A percentile compares a stretch with the other conserved stretches of the same genome.
phyloP scores from a whole-genome alignment of 371 early-diverging fungal species.

The Capniomyces stellatus region DNA sequence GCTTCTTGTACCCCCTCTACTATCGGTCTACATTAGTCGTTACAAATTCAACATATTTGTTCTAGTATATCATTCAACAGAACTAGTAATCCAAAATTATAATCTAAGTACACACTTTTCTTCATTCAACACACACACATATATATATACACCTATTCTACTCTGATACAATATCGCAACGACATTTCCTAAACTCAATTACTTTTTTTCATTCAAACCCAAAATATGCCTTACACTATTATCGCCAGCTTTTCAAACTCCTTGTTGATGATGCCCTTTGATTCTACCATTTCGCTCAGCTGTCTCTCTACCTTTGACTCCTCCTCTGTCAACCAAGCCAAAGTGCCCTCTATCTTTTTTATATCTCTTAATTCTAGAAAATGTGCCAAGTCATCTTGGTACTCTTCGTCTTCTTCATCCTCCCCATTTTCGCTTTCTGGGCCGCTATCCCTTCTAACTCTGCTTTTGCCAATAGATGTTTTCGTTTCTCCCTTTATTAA shows the following conservation, averaged over 20 bases:
- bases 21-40: background rate
- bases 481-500: too few species aligned
- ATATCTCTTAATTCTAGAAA: slow-evolving; percentile 1
- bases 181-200: too few species aligned
- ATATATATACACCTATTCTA: too few species aligned
- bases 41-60: background rate
- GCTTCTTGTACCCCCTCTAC: background rate
- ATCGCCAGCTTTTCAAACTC: background rate
- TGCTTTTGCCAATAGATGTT: too few species aligned
- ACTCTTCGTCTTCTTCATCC: too few species aligned
- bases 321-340: background rate
- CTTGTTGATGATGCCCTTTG: background rate
- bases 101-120: background rate
- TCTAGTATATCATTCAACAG: background rate
- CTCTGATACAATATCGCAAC: too few species aligned
- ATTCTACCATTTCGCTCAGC: background rate
- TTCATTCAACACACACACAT: too few species aligned
- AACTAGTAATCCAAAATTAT: background rate
- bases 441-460: too few species aligned
- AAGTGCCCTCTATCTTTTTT: background rate
- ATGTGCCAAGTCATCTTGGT: background rate
- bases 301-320: background rate
- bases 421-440: too few species aligned
- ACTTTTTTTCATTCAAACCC: too few species aligned
- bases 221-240: background rate